Percentiles rank a stretch among this genome's conserved stretches.
phyloP scores from a whole-genome alignment of 306 rosid species.

The Crotalaria pallida region DNA sequence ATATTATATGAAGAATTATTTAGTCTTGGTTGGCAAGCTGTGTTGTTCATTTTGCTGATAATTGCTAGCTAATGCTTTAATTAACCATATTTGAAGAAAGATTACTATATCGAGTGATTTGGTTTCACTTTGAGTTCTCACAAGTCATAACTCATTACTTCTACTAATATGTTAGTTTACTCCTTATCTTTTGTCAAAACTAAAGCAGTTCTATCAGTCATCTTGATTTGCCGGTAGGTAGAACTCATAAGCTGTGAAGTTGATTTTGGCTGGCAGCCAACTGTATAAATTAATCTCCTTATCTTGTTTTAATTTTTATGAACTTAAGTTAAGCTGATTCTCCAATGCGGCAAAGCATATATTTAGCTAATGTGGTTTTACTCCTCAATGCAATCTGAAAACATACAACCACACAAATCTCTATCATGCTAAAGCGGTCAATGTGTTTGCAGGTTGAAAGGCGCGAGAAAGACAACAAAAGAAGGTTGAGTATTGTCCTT shows the following conservation, averaged over 20 bases:
- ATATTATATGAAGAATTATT: background rate
- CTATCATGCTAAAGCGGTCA: constrained; percentile 27
- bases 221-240: background rate
- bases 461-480: constrained; percentile 84
- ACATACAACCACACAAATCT: background rate
- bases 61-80: constrained; percentile 12
- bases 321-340: constrained; percentile 7
- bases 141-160: background rate
- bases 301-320: constrained; percentile 1
- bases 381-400: background rate
- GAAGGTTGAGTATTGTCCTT: constrained; percentile 55
- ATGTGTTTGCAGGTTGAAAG: constrained; percentile 80
- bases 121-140: constrained; percentile 14
- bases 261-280: background rate
- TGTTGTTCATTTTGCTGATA: constrained; percentile 14
- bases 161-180: background rate
- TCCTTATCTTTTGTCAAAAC: background rate
- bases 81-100: background rate
- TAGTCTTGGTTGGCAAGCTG: background rate
- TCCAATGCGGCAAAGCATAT: background rate
- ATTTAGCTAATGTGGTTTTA: background rate
- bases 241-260: background rate
- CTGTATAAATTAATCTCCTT: background rate
- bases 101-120: background rate
- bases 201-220: background rate